Conservation (phyloP, 805 yeast species). For the Sugiyamaella marilandica region DNA sequence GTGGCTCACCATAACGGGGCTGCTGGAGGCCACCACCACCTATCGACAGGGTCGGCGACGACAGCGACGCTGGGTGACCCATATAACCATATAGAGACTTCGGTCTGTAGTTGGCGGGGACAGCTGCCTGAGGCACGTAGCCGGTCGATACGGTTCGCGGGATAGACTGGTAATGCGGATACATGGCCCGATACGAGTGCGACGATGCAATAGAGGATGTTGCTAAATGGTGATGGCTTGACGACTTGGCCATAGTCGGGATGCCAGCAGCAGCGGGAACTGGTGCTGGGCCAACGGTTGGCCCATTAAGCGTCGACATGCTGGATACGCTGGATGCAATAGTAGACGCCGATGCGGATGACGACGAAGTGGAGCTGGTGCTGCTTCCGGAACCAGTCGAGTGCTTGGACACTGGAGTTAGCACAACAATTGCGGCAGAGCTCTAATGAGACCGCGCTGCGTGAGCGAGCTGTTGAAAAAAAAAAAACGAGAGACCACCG, state of each 20-base stretch:
- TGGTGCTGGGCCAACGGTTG: background rate
- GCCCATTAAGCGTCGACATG: background rate
- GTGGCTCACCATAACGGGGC: background rate
- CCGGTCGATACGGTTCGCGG: slow-evolving; percentile 4
- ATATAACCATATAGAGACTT: slow-evolving; percentile 9
- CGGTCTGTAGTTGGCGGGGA: slow-evolving; percentile 1
- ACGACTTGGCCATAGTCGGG: background rate
- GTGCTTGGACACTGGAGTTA: slow-evolving; percentile 1
- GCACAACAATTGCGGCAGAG: too few relatives aligned
- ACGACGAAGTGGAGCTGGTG: slow-evolving; percentile 2
- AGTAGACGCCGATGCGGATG: slow-evolving; percentile 1
- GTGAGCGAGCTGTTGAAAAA: too few relatives aligned
- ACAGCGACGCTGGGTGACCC: slow-evolving; percentile 8
- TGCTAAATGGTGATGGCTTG: background rate
- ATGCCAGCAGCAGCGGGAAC: background rate
- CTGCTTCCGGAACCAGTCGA: slow-evolving; percentile 1
- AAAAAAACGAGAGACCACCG: too few relatives aligned
- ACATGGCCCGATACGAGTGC: background rate
- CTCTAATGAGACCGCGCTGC: too few relatives aligned
- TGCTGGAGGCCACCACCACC: background rate
- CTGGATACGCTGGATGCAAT: background rate
- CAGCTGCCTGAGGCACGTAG: background rate
- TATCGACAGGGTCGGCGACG: slow-evolving; percentile 7
- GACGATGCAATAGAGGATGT: background rate
- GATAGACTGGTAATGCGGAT: slow-evolving; percentile 1